phyloP scores from a whole-genome alignment of 495 filamentous ascomycete genomes.

The Aspergillus egyptiacus region DNA sequence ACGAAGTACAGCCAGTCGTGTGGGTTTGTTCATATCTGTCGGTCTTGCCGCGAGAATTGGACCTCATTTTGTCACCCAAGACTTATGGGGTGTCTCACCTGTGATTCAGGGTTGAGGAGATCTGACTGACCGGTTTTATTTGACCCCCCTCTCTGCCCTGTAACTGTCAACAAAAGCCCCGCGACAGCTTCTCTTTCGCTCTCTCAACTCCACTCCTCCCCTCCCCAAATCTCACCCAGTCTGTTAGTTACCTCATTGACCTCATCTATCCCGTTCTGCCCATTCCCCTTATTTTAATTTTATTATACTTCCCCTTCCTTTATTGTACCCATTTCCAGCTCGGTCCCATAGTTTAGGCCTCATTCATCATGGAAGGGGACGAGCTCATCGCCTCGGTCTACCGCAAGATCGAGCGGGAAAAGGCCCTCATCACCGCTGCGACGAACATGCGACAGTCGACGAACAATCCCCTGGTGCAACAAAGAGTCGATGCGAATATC shows the following conservation, averaged over 20 bases:
- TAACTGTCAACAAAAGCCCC: slow-evolving; percentile 40
- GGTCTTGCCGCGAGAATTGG: slow-evolving; percentile 8
- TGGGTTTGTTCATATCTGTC: slow-evolving; percentile 4
- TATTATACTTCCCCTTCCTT: neutral
- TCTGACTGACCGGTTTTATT: neutral
- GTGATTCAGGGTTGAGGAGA: slow-evolving; percentile 1
- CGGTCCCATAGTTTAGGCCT: slow-evolving; percentile 2
- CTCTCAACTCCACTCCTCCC: slow-evolving; percentile 5
- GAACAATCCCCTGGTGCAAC: slow-evolving; percentile 82
- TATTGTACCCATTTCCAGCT: slow-evolving; percentile 1
- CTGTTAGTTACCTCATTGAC: slow-evolving; percentile 7
- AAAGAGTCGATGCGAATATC: slow-evolving; percentile 84
- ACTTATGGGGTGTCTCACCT: slow-evolving; percentile 10
- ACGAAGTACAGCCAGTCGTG: neutral
- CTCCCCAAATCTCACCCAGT: slow-evolving; percentile 23
- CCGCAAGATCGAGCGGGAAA: slow-evolving; percentile 97
- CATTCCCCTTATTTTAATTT: slow-evolving; percentile 2
- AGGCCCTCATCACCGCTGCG: slow-evolving; percentile 89
- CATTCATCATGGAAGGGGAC: slow-evolving; percentile 51
- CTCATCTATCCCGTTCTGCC: slow-evolving; percentile 1
- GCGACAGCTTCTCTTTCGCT: slow-evolving; percentile 21
- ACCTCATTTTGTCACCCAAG: slow-evolving; percentile 8
- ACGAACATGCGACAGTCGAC: slow-evolving; percentile 93
- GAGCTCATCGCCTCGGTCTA: slow-evolving; percentile 81
- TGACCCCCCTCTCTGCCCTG: slow-evolving; percentile 24